These are phyloP conservation scores for Westerdykella aurantiaca DNA, from an alignment of 2,329 filamentous ascomycete genomes.

Conservation along the genomic window DNA sequence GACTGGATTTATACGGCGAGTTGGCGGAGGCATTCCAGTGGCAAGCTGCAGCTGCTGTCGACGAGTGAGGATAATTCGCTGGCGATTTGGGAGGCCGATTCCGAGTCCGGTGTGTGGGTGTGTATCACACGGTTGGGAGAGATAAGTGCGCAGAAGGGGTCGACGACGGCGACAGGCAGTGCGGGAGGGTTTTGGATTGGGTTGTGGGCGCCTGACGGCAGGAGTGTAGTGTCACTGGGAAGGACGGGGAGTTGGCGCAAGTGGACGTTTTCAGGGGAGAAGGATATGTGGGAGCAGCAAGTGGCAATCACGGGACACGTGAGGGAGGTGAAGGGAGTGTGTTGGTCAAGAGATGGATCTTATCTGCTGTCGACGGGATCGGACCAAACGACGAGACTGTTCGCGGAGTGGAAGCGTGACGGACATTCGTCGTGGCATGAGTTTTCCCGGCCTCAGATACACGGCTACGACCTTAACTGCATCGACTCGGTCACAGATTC, in stretches of 20 bases:
- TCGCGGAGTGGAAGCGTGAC: conserved; percentile 66
- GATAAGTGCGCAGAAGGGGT: conserved; percentile 90
- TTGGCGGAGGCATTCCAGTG: conserved; percentile 55
- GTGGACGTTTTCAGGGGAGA: conserved; percentile 61
- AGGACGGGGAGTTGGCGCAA: conserved; percentile 89
- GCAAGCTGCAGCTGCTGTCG: conserved; percentile 68
- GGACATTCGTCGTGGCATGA: conserved; percentile 74
- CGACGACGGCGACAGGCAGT: conserved; percentile 92
- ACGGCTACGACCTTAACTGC: conserved; percentile 97
- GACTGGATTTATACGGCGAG: conserved; percentile 93
- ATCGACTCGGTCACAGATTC: conserved; percentile 67
- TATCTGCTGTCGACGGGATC: conserved; percentile 85
- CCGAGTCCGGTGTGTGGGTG: conserved; percentile 82
- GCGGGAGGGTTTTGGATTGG: conserved; percentile 96
- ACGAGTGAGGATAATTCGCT: conserved; percentile 94
- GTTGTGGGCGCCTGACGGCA: conserved; percentile 77
- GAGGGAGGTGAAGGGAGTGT: conserved; percentile 69
- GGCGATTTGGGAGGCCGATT: conserved; percentile 84
- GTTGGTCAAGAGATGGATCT: conserved; percentile 75
- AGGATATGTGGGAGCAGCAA: conserved; percentile 68
- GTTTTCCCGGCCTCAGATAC: conserved; percentile 90
- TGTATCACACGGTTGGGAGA: conserved; percentile 81
- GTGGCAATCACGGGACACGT: conserved; percentile 81
- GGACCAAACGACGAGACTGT: conserved; percentile 88
- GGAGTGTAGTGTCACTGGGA: conserved; percentile 72